phyloP scores from a whole-genome alignment of 352 stramenopile species.

The Pythium aquatile region DNA sequence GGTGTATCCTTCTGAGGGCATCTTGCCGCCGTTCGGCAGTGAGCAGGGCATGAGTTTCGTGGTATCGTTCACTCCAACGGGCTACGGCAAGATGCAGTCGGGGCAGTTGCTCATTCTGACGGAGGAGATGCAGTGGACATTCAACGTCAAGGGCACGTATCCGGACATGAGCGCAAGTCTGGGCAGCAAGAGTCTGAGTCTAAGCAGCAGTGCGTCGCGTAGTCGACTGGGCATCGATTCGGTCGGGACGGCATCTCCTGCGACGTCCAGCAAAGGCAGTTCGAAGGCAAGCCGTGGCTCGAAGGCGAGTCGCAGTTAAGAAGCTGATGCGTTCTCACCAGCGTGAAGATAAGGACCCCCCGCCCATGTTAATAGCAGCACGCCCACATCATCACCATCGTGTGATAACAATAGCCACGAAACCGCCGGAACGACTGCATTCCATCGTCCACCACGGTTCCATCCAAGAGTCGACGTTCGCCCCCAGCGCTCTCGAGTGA shows the following conservation, averaged over 20 bases:
- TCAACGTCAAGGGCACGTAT: slow-evolving; percentile 88
- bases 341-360: neutral
- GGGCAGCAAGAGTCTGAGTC: slow-evolving; percentile 35
- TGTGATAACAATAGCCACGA: slow-evolving; percentile 3
- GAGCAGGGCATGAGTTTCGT: slow-evolving; percentile 75
- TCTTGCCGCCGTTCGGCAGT: slow-evolving; percentile 73
- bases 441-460: neutral
- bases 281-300: neutral
- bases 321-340: too few species aligned
- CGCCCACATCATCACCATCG: neutral
- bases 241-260: slow-evolving; percentile 12
- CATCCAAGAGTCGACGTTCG: too few species aligned
- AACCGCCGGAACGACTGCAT: neutral
- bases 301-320: neutral
- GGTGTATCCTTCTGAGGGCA: slow-evolving; percentile 76
- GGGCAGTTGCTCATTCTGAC: slow-evolving; percentile 86
- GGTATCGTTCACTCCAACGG: slow-evolving; percentile 89
- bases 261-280: slow-evolving; percentile 3
- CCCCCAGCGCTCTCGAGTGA: neutral
- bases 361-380: too few species aligned
- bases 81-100: slow-evolving; percentile 90
- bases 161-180: slow-evolving; percentile 51
- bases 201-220: slow-evolving; percentile 47
- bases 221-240: slow-evolving; percentile 38
- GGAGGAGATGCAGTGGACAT: slow-evolving; percentile 93